Evolutionary conservation across 768 basidiomycete genomes (phyloP), one percentile per base, ranked within the genome.

Genomic region (Cyathus striatus): DNA sequence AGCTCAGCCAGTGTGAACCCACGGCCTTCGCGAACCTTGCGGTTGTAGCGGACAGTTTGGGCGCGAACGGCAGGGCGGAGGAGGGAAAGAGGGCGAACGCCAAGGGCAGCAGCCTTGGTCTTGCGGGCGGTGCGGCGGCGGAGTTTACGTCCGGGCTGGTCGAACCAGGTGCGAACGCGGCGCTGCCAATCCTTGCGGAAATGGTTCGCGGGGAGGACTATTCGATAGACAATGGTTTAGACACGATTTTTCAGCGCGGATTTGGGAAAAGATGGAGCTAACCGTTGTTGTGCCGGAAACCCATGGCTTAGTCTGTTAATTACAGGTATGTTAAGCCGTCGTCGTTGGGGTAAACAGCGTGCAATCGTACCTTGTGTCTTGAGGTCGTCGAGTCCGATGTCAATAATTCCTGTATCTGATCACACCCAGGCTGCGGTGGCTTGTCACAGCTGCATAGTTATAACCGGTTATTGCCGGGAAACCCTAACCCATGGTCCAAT

Each of bases 101-200:
- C 96, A 44, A 96, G 86, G 48, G 81, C 65, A 36, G 91, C 79
- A 44, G 92, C 91, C 75, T 96, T 98, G 55, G 74, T 72, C 69
- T 91, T 86, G 70, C 96, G 90, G 34, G 93, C 91, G 37, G 75
- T 83, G 64, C 96, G 88, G 64, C 96, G 80, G 65, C 90, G 88
- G 66, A 93, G 87, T 74, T 98, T 98, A 64, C 90, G 88, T 38
- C 94, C 95, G 44, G 96, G 92, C 72, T 99, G 96, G 76, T 98
- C 89, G 66, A 98, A 98, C 94, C 94, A 93, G 62, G 91, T 95
- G 69, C 86, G 86, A 57, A 95, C 92, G 52, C 86, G 87, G 61
- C 84, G 79, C 69, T 98, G 95, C 94, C 94, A 98, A 67, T 98
- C 94, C 83, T 98, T 98, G 76, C 83, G 90, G 81, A 93, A 93